phyloP scores from a whole-genome alignment of 495 filamentous ascomycete genomes.

The Neurospora tetrasperma region DNA sequence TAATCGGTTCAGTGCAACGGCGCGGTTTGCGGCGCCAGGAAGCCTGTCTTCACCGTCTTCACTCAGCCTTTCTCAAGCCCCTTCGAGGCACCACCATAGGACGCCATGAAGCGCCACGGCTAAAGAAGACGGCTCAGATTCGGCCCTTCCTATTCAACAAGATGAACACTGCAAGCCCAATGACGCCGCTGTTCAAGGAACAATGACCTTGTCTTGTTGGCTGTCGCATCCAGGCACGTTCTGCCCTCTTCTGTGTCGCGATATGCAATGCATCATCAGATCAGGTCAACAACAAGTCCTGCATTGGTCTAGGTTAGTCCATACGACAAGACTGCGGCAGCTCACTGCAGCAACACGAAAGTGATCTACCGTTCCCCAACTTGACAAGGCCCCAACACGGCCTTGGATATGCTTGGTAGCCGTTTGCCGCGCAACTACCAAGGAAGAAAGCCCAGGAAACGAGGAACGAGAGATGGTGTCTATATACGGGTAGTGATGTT shows the following conservation, averaged over 20 bases:
- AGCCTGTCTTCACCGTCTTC: background rate
- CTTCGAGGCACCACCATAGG: background rate
- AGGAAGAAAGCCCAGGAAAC: constrained; percentile 1
- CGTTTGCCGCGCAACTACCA: background rate
- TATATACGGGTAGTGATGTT: background rate
- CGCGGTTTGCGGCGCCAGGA: background rate
- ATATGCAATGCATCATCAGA: background rate
- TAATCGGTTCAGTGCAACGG: background rate
- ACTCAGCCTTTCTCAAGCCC: background rate
- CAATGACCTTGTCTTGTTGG: background rate
- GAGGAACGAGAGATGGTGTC: background rate
- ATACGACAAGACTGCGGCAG: background rate
- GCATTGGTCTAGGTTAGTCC: background rate
- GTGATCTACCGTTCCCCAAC: background rate
- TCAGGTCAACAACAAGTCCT: background rate
- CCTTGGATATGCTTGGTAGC: background rate
- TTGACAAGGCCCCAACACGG: background rate
- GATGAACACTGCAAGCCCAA: constrained; percentile 4
- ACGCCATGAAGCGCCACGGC: constrained; percentile 10
- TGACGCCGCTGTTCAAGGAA: background rate
- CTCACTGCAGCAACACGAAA: background rate
- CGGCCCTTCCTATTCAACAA: constrained; percentile 15
- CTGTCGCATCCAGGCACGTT: constrained; percentile 1
- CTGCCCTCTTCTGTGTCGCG: background rate
- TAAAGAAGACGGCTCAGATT: constrained; percentile 14